Percentiles rank a stretch among this genome's conserved stretches.
These are phyloP conservation scores for Microcyclospora tardicrescens DNA, from an alignment of 2,329 filamentous ascomycete species.

Conservation along the genomic window DNA sequence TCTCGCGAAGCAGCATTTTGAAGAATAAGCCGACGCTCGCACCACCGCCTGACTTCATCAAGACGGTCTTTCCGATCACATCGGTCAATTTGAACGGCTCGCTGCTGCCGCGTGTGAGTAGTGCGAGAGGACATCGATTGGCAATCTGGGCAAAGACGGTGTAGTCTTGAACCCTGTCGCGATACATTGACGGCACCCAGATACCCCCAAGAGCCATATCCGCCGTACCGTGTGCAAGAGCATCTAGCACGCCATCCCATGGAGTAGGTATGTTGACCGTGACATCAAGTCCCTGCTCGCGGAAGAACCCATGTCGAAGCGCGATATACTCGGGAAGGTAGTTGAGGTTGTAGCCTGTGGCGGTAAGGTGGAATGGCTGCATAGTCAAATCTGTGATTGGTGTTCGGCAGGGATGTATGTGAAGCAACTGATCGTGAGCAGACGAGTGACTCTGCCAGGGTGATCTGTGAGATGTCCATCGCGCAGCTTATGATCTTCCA, in stretches of 20 bases:
- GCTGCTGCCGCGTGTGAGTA: slow-evolving; percentile 5
- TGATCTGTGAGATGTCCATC: too few relatives aligned
- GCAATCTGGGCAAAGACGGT: slow-evolving; percentile 12
- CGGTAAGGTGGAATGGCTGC: slow-evolving; percentile 12
- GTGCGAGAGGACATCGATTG: slow-evolving; percentile 12
- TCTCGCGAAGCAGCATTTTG: slow-evolving; percentile 15
- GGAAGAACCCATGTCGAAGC: slow-evolving; percentile 19
- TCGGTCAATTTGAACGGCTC: slow-evolving; percentile 7
- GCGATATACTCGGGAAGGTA: slow-evolving; percentile 23
- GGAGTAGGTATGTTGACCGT: slow-evolving; percentile 17
- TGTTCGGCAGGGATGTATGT: too few relatives aligned
- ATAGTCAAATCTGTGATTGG: not conserved
- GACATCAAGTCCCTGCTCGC: slow-evolving; percentile 19
- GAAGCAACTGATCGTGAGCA: too few relatives aligned
- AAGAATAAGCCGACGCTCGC: slow-evolving; percentile 14
- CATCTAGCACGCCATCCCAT: slow-evolving; percentile 17
- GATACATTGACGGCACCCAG: slow-evolving; percentile 14
- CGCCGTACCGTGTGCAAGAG: slow-evolving; percentile 12
- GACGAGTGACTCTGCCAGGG: too few relatives aligned
- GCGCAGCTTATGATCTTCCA: too few relatives aligned
- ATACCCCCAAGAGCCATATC: slow-evolving; percentile 12
- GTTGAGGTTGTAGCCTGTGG: slow-evolving; percentile 20
- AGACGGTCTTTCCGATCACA: slow-evolving; percentile 7
- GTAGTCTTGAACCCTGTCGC: slow-evolving; percentile 7
- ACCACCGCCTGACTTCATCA: slow-evolving; percentile 12